Evolutionary conservation across 2,329 filamentous ascomycete genomes (phyloP).

Genomic region (Lojkania enalia): DNA sequence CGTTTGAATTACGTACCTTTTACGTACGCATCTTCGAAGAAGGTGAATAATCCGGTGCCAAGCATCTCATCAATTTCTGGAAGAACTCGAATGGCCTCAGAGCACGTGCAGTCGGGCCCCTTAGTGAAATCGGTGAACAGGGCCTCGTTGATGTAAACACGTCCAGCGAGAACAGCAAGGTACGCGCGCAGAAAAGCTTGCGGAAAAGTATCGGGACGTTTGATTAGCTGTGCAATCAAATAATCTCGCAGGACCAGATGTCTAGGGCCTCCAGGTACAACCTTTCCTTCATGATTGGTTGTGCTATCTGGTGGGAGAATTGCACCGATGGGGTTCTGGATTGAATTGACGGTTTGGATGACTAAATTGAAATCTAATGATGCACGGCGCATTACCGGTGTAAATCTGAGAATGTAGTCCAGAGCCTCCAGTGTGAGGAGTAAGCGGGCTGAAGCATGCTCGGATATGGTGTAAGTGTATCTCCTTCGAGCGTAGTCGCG

Average conservation of each 20-base stretch:
- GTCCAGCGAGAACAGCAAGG: conserved; percentile 2
- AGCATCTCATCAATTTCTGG: conserved; percentile 21
- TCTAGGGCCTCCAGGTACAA: too few species aligned
- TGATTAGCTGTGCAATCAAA: not conserved
- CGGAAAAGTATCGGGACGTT: not conserved
- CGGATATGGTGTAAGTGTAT: not conserved
- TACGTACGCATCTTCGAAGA: conserved; percentile 17
- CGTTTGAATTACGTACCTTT: conserved; percentile 22
- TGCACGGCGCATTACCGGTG: not conserved
- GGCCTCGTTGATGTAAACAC: conserved; percentile 20
- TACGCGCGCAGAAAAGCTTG: not conserved
- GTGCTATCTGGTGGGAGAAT: not conserved
- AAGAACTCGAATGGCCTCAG: conserved; percentile 21
- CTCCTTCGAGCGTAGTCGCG: not conserved
- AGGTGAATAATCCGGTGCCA: conserved; percentile 18
- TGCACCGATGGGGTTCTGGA: not conserved
- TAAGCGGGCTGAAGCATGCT: not conserved
- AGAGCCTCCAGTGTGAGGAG: not conserved
- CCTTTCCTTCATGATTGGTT: too few species aligned
- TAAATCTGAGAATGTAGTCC: not conserved
- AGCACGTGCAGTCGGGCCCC: conserved; percentile 25
- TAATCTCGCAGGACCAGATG: too few species aligned
- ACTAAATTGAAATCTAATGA: not conserved
- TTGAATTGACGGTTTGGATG: conserved; percentile 10
- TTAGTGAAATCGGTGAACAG: conserved; percentile 13